Base-by-base conservation (phyloP, 202 grass and related monocot species). In the Cymbopogon flexuosus region DNA sequence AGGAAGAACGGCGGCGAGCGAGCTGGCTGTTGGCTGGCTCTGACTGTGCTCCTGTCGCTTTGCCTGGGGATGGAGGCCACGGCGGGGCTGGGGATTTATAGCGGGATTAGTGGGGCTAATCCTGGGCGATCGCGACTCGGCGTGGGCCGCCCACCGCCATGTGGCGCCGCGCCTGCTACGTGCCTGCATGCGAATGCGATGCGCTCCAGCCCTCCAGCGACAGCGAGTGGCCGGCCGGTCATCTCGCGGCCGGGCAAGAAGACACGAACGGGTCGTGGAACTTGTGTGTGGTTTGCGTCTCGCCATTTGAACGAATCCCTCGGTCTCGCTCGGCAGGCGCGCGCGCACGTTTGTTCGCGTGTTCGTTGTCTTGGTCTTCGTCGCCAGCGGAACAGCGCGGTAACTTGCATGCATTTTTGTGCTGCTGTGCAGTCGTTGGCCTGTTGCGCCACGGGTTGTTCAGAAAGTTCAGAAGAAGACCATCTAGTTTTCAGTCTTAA, bases 1-100 rank as follows among this genome's bases (percentile, higher is more conserved):
- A 80, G 72, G 84, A 27, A 13, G 57, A 61, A 13, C 21, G 22
- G 65, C 62, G 33, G 73, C 34, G 46, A 78, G 72, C 54, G 19
- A 58, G 54, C 54, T 58, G 54, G 52, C 54, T 58, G 52, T n/a
- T 58, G 31, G 49, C 59, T 71, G 3, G 31, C 31, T 33, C 31
- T 33, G 31, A 33, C 62, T 36, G 8, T 34, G 8, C 30, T 36
- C 78, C 84, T 49, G 75, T 31, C 80, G 49, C 63, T 90, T 87
- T 87, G 79, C 79, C 85, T 80, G 79, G 75, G 75, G 51, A 80
- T 6, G 39, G 65, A 87, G 3, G 29, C 8, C 56, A 7, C 35
- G 36, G 8, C 30, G 5, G 59, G 23, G 24, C n/a, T 0, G 31
- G 41, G 23, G 10, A 78, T 86, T 88, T 90, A 90, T 93, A 93